phyloP scores from a whole-genome alignment of 495 filamentous ascomycete species.

The Penicillium turbatum region DNA sequence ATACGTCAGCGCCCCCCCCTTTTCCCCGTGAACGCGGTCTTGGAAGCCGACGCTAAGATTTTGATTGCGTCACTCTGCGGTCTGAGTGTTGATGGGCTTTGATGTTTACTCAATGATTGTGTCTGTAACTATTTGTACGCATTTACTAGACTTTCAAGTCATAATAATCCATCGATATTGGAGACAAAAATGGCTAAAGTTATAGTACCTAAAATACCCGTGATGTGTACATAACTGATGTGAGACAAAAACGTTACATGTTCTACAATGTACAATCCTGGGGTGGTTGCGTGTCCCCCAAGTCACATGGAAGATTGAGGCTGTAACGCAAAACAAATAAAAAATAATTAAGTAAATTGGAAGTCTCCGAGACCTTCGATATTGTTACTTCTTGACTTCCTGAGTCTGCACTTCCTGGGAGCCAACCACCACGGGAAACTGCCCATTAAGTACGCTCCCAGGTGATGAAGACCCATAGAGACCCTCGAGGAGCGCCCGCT shows the following conservation, averaged over 20 bases:
- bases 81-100: no score
- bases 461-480: slow-evolving; percentile 20
- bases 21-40: background rate
- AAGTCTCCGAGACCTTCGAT: background rate
- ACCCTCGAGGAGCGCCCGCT: slow-evolving; percentile 31
- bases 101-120: no score
- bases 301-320: background rate
- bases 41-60: slow-evolving; percentile 1
- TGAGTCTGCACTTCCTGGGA: slow-evolving; percentile 1
- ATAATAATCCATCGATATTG: no score
- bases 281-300: background rate
- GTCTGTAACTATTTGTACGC: no score
- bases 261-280: background rate
- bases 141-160: no score
- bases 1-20: slow-evolving; percentile 24
- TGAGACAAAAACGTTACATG: slow-evolving; percentile 1
- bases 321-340: background rate
- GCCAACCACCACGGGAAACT: slow-evolving; percentile 12
- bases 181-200: no score
- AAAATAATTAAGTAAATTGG: background rate
- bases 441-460: slow-evolving; percentile 10
- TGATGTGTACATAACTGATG: no score
- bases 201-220: no score
- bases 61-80: background rate
- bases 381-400: slow-evolving; percentile 11